These are phyloP conservation scores for Marasmius oreades DNA, from an alignment of 1,284 basidiomycete genomes.

Conservation along the genomic window DNA sequence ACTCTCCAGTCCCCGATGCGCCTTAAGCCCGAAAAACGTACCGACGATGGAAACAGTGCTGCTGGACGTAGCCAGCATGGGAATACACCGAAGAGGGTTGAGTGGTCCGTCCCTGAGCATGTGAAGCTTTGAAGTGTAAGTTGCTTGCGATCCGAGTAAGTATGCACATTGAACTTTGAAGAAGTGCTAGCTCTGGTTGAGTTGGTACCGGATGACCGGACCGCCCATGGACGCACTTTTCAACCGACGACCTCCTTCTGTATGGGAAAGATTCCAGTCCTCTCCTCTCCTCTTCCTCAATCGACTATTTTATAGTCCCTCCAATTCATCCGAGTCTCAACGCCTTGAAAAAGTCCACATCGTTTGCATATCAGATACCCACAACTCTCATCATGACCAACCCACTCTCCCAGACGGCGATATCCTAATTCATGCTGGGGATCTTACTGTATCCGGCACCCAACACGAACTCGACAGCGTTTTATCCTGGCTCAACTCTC, in stretches of 20 bases:
- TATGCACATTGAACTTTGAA: too few species aligned
- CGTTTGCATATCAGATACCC: slow-evolving; percentile 40
- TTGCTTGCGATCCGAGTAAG: too few species aligned
- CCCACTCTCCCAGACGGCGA: slow-evolving; percentile 36
- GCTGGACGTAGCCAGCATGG: too few species aligned
- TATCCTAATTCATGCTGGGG: slow-evolving; percentile 41
- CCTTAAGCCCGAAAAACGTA: too few species aligned
- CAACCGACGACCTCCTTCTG: not conserved
- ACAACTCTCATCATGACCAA: slow-evolving; percentile 29
- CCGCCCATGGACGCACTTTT: slow-evolving; percentile 4
- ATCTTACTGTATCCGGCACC: slow-evolving; percentile 35
- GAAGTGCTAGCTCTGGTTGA: too few species aligned
- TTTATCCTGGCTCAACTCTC: slow-evolving; percentile 24
- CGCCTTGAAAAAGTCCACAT: slow-evolving; percentile 10
- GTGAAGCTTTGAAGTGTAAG: too few species aligned
- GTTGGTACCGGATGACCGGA: too few species aligned
- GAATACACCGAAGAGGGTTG: too few species aligned
- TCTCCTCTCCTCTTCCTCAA: slow-evolving; percentile 2
- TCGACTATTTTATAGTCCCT: not conserved
- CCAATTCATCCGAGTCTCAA: not conserved
- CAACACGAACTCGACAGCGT: slow-evolving; percentile 25
- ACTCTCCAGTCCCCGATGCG: too few species aligned
- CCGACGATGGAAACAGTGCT: too few species aligned
- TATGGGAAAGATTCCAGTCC: not conserved
- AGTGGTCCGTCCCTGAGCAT: too few species aligned